phyloP scores from a whole-genome alignment of 2,329 filamentous ascomycete genomes.

The Aspergillus tamarii region DNA sequence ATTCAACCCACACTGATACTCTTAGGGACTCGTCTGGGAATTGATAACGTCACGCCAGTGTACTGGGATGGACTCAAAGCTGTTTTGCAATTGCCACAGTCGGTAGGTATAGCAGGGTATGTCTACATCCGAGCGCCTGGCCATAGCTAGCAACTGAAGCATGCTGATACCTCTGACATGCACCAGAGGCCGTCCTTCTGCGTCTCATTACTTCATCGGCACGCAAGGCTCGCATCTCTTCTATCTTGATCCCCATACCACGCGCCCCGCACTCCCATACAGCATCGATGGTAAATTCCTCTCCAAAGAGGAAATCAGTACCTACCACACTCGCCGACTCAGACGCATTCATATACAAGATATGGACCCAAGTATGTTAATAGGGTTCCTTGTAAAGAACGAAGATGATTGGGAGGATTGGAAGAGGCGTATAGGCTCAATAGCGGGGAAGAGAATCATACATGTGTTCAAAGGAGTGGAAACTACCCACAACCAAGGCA shows the following conservation, averaged over 20 bases:
- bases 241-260: constrained; percentile 92
- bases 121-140: constrained; percentile 9
- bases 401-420: constrained; percentile 83
- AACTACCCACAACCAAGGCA: constrained; percentile 58
- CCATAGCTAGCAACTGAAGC: background rate
- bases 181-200: constrained; percentile 81
- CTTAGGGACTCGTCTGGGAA: constrained; percentile 84
- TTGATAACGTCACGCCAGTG: constrained; percentile 90
- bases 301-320: constrained; percentile 72
- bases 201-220: constrained; percentile 78
- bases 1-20: constrained; percentile 88
- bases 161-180: constrained; percentile 13
- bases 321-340: constrained; percentile 84
- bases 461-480: constrained; percentile 73
- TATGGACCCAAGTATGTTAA: constrained; percentile 98
- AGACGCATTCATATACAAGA: constrained; percentile 82
- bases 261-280: constrained; percentile 73
- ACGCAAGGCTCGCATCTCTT: constrained; percentile 79
- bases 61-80: constrained; percentile 94
- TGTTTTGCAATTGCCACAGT: constrained; percentile 83
- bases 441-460: constrained; percentile 82
- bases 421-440: constrained; percentile 74
- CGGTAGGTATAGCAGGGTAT: constrained; percentile 94
- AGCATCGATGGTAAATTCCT: constrained; percentile 55
- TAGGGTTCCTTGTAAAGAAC: constrained; percentile 84